A percentile compares a stretch with the other conserved stretches of the same genome.
phyloP scores from a whole-genome alignment of 2,329 filamentous ascomycete species.

The Penicillium sp. region DNA sequence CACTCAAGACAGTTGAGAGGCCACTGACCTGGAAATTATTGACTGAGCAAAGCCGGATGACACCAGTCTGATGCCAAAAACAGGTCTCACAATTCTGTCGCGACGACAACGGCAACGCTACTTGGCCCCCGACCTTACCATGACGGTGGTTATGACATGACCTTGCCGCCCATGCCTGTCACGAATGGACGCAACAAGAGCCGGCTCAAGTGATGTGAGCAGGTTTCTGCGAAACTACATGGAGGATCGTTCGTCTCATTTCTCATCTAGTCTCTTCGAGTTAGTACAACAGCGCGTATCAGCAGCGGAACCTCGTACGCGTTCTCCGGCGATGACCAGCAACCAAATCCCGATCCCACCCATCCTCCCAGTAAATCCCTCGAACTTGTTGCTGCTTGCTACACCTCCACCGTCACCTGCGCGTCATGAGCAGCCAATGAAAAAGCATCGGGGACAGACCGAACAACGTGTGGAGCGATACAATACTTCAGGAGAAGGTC shows the following conservation, averaged over 20 bases:
- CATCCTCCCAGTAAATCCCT: background rate
- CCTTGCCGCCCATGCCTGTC: background rate
- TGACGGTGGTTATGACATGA: background rate
- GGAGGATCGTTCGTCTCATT: background rate
- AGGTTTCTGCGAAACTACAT: background rate
- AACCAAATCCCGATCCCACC: background rate
- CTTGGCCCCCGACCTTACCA: background rate
- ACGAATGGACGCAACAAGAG: background rate
- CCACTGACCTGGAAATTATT: background rate
- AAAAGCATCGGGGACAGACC: background rate
- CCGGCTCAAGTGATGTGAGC: background rate
- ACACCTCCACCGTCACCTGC: background rate
- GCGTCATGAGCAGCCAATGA: background rate
- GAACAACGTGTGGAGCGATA: background rate
- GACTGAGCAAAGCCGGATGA: background rate
- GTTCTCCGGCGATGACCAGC: background rate
- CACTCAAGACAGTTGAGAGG: background rate
- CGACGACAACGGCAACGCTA: background rate
- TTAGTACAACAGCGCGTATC: background rate
- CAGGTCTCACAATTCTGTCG: background rate
- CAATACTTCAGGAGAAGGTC: background rate
- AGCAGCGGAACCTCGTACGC: background rate
- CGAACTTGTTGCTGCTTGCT: background rate
- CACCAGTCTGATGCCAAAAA: background rate
- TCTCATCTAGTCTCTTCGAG: background rate